Evolutionary conservation across 805 yeast species (phyloP), one percentile per base, ranked within the genome.

Genomic region (Teunomyces barrocoloradensis): DNA sequence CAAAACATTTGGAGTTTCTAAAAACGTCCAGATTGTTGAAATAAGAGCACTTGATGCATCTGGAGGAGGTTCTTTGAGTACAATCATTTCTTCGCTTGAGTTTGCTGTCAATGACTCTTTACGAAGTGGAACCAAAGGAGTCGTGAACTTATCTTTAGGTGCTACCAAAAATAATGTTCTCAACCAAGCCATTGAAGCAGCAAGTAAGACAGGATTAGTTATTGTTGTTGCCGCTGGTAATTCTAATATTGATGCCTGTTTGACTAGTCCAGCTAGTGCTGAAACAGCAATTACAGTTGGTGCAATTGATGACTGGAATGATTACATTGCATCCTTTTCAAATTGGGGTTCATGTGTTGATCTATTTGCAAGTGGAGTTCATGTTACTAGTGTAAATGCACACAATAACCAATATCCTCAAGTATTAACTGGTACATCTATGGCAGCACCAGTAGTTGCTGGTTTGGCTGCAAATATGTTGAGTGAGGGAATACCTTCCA

Each of bases 331-430:
- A 0, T 59, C 77, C 10, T 91, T 92, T 57, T 80, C 94, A n/a
- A 91, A 92, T 60, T 88, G 91, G 90, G 97, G 98, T 0, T 71
- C 74, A n/a, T 92, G 97, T 64, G 95, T 91, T 6, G 89, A 89
- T 59, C 73, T 89, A 0, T 85, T 87, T 66, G 89, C 97, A 0
- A 80, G 92, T 42, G 98, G 98, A 0, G 84, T 83, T 0, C 69
- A 71, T 12, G 84, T 89, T 2, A 68, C 73, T 23, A 84, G 91
- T 46, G 71, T 85, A 11, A 72, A 79, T 9, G 69, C 69, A 34
- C 54, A 59, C 28, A 54, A 62, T 18, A 38, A 44, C 11, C 43
- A 55, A 15, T 42, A 47, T 21, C 52, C 78, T 6, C 63, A 63
- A 30, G 40, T 56, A 2, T 68, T 82, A 56, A 80, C 89, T 2